Conservation (phyloP, 768 basidiomycete genomes). For the Mycena rebaudengoi region DNA sequence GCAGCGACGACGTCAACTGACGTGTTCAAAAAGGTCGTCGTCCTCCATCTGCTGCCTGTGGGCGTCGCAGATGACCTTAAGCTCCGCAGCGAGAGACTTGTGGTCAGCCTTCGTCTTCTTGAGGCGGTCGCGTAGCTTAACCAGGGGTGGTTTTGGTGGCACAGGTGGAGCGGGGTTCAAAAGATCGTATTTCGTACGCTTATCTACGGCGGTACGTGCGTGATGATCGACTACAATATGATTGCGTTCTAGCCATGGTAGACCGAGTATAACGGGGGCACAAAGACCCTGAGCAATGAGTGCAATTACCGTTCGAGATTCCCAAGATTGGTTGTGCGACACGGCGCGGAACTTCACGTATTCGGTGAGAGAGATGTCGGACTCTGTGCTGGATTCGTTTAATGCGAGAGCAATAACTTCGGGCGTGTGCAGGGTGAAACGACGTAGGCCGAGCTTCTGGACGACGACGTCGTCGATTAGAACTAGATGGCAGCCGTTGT, state of each 20-base stretch:
- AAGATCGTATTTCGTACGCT: not conserved
- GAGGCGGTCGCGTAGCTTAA: not conserved
- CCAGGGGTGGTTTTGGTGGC: too few relatives aligned
- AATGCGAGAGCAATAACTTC: too few relatives aligned
- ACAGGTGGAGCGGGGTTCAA: not conserved
- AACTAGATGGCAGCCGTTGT: too few relatives aligned
- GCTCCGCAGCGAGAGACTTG: not conserved
- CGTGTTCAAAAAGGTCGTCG: too few relatives aligned
- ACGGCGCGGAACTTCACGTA: not conserved
- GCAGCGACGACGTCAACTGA: slow-evolving; percentile 4
- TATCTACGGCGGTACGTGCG: not conserved
- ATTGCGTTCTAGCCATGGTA: not conserved
- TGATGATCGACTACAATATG: not conserved
- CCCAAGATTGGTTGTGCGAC: not conserved
- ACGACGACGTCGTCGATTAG: too few relatives aligned
- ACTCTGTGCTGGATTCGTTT: not conserved
- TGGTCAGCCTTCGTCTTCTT: not conserved
- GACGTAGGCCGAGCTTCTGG: too few relatives aligned
- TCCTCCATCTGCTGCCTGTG: too few relatives aligned
- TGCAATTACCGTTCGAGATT: not conserved
- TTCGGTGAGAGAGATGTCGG: not conserved
- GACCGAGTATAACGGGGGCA: not conserved
- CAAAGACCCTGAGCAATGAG: not conserved
- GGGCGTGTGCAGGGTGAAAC: too few relatives aligned
- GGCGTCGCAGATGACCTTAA: not conserved